Percentiles rank a stretch among this genome's conserved stretches.
Conservation (phyloP, 163 green algal species). For the Botryococcus braunii region DNA sequence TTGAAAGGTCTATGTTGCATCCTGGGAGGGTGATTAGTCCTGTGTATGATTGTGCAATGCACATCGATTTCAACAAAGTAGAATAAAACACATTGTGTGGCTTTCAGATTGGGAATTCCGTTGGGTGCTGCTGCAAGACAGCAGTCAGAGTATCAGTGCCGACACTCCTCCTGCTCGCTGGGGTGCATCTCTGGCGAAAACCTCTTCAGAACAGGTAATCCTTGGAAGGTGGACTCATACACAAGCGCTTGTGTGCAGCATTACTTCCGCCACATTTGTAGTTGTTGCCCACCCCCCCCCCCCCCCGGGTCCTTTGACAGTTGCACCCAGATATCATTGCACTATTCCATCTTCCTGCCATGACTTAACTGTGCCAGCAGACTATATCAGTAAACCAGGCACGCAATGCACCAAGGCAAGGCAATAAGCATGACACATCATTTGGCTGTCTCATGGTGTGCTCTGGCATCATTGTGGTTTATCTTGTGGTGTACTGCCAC, state of each 20-base stretch:
- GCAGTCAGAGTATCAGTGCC: neutral
- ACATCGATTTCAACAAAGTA: too few species aligned
- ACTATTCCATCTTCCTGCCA: neutral
- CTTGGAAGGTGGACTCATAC: neutral
- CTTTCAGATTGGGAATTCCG: too few species aligned
- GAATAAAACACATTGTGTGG: too few species aligned
- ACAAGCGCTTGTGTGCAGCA: neutral
- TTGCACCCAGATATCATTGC: neutral
- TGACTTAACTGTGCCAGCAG: neutral
- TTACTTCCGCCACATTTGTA: too few species aligned
- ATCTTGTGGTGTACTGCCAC: too few species aligned
- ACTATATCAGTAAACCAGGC: conserved; percentile 1
- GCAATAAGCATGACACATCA: neutral
- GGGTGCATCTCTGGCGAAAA: neutral
- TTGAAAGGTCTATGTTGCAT: too few species aligned
- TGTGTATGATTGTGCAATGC: too few species aligned
- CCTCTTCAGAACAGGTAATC: neutral
- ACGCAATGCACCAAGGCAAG: neutral
- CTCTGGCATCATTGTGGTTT: too few species aligned
- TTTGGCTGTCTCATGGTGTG: neutral
- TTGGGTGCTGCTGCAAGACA: too few species aligned
- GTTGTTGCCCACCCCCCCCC: too few species aligned
- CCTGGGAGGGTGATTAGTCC: too few species aligned
- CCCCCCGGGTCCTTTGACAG: too few species aligned
- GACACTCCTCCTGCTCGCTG: neutral